Evolutionary conservation across 495 filamentous ascomycete genomes (phyloP), one percentile per base, ranked within the genome.

Genomic region (Podospora pseudoanserina): DNA sequence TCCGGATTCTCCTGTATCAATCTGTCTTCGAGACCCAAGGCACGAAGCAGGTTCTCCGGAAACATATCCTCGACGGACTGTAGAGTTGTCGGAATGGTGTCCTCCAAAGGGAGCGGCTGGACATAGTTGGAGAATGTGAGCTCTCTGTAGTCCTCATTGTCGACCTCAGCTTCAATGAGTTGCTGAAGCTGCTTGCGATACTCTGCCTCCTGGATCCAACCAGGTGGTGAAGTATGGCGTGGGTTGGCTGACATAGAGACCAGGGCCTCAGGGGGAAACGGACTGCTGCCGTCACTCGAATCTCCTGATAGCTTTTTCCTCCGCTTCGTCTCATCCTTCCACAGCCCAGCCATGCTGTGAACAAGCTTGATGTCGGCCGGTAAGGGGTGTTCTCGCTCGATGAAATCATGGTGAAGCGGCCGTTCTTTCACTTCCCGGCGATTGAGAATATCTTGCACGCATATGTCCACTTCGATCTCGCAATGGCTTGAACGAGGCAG

Each of bases 161-260:
- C 75, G 65, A 78, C 83, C 76, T 97, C 95, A 44, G 91, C 81
- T 0, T 77, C 71, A 19, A 90, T 84, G 39, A 94, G 81, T 20
- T 79, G 76, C 57, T 82, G 75, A 2, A 93, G 79, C 73, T 90
- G 83, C 34, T 87, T 81, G 26, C 85, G 83, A 75, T 89, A 93
- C 67, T 97, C 93, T 67, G 91, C 91, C 78, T 97, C 93, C 73
- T 97, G 93, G 26, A 97, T 89, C 95, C 95, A 99, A 5, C 87
- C 88, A 23, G 86, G 86, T 64, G 84, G 84, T 53, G 88, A 80
- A 19, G 87, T 84, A 65, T 90, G 85, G 63, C 95, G 86, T 19
- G 87, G 83, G 72, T 93, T 89, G 2, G 92, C 92, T 19, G 93
- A 96, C 86, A 97, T 92, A 16, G 92, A 91, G 16, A 94, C 83